A percentile compares a stretch with the other conserved stretches of the same genome.
Conservation (phyloP, 441 rosid genomes). For the Aquilaria agallochum region DNA sequence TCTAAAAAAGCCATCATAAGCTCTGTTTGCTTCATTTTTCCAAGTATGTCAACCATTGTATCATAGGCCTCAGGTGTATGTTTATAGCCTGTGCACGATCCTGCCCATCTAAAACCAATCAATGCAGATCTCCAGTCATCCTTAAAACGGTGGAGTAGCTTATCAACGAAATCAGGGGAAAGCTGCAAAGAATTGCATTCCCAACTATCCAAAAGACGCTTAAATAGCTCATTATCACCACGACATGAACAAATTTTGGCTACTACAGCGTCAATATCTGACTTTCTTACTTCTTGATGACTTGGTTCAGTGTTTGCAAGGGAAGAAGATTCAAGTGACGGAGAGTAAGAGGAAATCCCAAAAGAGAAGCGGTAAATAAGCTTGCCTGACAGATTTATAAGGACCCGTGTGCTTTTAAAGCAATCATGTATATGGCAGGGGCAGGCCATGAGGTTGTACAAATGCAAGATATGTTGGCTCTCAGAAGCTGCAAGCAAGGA, state of each 20-base stretch:
- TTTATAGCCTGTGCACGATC: conserved; percentile 35
- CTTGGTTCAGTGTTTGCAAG: conserved; percentile 12
- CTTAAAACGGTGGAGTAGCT: conserved; percentile 58
- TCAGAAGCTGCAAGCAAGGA: conserved; percentile 14
- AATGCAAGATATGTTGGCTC: neutral
- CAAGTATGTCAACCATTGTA: conserved; percentile 67
- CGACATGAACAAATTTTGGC: conserved; percentile 32
- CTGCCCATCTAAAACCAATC: conserved; percentile 75
- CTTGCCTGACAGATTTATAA: conserved; percentile 20
- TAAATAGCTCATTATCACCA: conserved; percentile 43
- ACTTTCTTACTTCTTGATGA: conserved; percentile 14
- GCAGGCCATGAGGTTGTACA: conserved; percentile 28
- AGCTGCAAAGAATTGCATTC: conserved; percentile 34
- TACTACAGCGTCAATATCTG: conserved; percentile 26
- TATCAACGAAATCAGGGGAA: conserved; percentile 43
- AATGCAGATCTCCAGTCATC: conserved; percentile 85
- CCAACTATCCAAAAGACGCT: conserved; percentile 34
- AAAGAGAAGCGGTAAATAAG: conserved; percentile 17
- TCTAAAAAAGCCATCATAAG: conserved; percentile 52
- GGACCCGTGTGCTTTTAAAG: conserved; percentile 15
- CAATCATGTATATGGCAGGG: conserved; percentile 18
- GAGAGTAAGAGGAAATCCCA: conserved; percentile 12
- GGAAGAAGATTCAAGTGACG: conserved; percentile 21
- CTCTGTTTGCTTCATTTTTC: conserved; percentile 69
- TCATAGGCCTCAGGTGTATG: conserved; percentile 44